Evolutionary conservation across 192 early-diverging fungal species (phyloP).

Genomic region (Rhizophagus clarus): DNA sequence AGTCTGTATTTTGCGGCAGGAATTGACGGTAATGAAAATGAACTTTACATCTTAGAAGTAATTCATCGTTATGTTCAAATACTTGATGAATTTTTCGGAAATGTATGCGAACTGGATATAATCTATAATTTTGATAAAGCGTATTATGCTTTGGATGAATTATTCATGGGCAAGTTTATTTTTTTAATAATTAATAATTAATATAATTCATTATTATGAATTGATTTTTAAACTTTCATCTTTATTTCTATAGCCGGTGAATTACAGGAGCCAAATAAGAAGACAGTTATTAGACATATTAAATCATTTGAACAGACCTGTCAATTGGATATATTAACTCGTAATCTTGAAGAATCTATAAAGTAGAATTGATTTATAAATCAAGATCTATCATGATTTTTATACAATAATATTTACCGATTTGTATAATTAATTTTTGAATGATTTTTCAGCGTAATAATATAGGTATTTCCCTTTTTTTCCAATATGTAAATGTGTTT

Average conservation of each 20-base stretch:
- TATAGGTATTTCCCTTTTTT: too few relatives aligned
- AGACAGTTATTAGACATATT: conserved; percentile 43
- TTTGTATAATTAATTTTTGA: too few relatives aligned
- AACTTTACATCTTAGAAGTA: conserved; percentile 51
- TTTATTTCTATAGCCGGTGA: conserved; percentile 29
- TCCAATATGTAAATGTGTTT: too few relatives aligned
- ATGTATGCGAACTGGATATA: conserved; percentile 58
- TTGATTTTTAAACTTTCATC: not conserved
- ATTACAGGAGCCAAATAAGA: conserved; percentile 45
- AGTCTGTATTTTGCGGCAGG: conserved; percentile 54
- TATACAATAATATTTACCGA: too few relatives aligned
- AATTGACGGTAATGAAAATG: conserved; percentile 56
- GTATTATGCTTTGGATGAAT: conserved; percentile 50
- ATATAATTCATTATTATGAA: not conserved
- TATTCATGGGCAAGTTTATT: conserved; percentile 36
- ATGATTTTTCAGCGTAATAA: too few relatives aligned
- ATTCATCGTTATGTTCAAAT: conserved; percentile 57
- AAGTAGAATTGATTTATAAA: not conserved
- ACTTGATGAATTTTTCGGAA: conserved; percentile 60
- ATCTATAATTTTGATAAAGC: conserved; percentile 57
- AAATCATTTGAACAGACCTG: conserved; percentile 38
- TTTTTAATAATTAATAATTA: too few relatives aligned
- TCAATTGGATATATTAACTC: not conserved
- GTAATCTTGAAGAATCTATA: not conserved
- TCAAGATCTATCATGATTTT: too few relatives aligned